Percentiles rank a stretch among this genome's conserved stretches.
phyloP scores from a whole-genome alignment of 1,139 yeast genomes.

The Petasospora rhodanensis region DNA sequence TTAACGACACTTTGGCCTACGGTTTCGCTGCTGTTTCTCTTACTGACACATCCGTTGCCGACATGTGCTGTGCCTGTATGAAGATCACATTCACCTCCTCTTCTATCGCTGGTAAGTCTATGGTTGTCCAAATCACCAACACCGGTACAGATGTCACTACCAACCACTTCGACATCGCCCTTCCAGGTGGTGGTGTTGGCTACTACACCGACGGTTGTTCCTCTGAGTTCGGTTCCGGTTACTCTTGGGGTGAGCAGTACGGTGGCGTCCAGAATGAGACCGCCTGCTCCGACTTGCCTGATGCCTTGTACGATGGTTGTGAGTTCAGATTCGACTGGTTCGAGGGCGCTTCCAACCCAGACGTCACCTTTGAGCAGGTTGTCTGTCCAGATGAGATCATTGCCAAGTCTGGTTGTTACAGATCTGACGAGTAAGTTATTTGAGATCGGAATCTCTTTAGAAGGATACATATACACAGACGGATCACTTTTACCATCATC shows the following conservation, averaged over 20 bases:
- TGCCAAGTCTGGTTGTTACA: conserved; percentile 11
- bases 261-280: conserved; percentile 10
- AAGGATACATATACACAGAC: too few relatives aligned
- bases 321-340: conserved; percentile 15
- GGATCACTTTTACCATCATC: too few relatives aligned
- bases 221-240: conserved; percentile 10
- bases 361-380: conserved; percentile 13
- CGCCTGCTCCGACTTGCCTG: conserved; percentile 8
- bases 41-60: conserved; percentile 8
- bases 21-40: conserved; percentile 15
- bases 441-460: too few relatives aligned
- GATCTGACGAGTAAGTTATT: conserved; percentile 12
- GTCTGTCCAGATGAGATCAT: conserved; percentile 13
- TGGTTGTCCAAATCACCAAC: conserved; percentile 13
- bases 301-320: conserved; percentile 10
- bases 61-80: conserved; percentile 13
- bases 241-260: conserved; percentile 12
- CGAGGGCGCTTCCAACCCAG: conserved; percentile 13
- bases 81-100: conserved; percentile 11
- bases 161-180: conserved; percentile 14
- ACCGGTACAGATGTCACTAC: conserved; percentile 10
- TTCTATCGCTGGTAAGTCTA: conserved; percentile 9
- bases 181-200: conserved; percentile 15
- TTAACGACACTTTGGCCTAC: conserved; percentile 11
- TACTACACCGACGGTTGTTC: conserved; percentile 9